Evolutionary conservation across 1,284 basidiomycete genomes (phyloP), one percentile per base, ranked within the genome.

Genomic region (Somion occarium): DNA sequence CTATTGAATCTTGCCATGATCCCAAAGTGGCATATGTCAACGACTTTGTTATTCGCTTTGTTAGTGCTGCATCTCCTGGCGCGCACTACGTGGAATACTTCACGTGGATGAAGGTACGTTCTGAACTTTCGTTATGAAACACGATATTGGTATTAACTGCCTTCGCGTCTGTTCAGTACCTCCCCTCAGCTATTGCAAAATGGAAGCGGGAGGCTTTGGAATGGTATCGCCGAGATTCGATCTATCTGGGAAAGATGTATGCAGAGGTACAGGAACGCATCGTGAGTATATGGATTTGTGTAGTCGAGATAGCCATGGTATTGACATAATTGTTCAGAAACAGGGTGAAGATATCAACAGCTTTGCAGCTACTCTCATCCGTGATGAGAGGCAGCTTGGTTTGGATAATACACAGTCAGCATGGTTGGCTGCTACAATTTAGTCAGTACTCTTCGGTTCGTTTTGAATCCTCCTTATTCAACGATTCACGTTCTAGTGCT

Each of bases 151-250:
- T n/a, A n/a, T n/a, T n/a, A n/a, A n/a, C n/a, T n/a, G n/a, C n/a
- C n/a, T n/a, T n/a, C n/a, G n/a, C n/a, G n/a, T n/a, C n/a, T n/a
- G n/a, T n/a, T n/a, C n/a, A 45, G 24, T 45, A 45, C 25, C 7
- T 45, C 11, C 44, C 44, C 13, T 23, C 44, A 7, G 20, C 44
- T 11, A 45, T 45, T 5, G 18, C 62, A 20, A 51, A 46, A 38
- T 65, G 61, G 62, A 61, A 59, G 30, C 43, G 52, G 7, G 51
- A 59, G 13, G 65, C 54, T 0, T 30, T 52, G 13, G 20, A 38
- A 7, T 60, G 58, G 56, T 56, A 38, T 41, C 20, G 27, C 13
- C n/a, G 50, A n/a, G 53, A 59, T 26, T 48, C 53, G 9, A 18
- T 7, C 7, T 42, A 18, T 18, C 20, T 42, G 7, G 20, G 15